Evolutionary conservation across 148 eudicot species (phyloP).

Genomic region (Chenopodium suecicum): DNA sequence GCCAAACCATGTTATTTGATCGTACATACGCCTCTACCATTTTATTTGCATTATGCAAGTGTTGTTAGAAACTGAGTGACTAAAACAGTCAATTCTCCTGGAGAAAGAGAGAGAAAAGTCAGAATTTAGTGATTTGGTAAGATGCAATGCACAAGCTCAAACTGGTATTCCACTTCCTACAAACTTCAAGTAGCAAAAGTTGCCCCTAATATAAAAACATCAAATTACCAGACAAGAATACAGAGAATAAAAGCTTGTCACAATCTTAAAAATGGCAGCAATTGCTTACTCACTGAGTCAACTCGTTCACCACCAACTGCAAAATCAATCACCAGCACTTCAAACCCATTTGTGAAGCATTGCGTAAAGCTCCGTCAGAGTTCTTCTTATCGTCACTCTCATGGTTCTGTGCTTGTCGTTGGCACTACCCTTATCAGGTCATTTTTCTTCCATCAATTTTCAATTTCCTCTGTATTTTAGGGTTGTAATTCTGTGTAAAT

Average conservation of each 20-base stretch:
- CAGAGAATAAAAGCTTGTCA: constrained; percentile 19
- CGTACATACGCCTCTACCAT: too few species aligned
- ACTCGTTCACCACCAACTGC: constrained; percentile 17
- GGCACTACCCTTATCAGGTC: constrained; percentile 79
- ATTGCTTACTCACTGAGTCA: constrained; percentile 5
- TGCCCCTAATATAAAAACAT: background rate
- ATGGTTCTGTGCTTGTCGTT: constrained; percentile 60
- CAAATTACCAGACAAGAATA: constrained; percentile 12
- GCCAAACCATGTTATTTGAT: too few species aligned
- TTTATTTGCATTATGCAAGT: too few species aligned
- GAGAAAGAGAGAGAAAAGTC: background rate
- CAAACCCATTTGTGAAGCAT: constrained; percentile 88
- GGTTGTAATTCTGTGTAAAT: background rate
- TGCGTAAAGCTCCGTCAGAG: constrained; percentile 84
- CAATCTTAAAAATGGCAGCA: background rate
- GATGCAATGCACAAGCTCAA: constrained; percentile 31
- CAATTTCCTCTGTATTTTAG: background rate
- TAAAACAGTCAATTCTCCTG: background rate
- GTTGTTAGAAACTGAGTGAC: too few species aligned
- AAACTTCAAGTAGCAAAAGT: background rate
- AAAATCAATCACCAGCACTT: constrained; percentile 67
- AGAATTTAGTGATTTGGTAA: background rate
- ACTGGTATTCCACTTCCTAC: constrained; percentile 17
- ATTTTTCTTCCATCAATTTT: background rate
- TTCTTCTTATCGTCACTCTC: constrained; percentile 80